These are phyloP conservation scores for Kuraishia piskuri DNA, from an alignment of 805 yeast species.

Conservation along the genomic window DNA sequence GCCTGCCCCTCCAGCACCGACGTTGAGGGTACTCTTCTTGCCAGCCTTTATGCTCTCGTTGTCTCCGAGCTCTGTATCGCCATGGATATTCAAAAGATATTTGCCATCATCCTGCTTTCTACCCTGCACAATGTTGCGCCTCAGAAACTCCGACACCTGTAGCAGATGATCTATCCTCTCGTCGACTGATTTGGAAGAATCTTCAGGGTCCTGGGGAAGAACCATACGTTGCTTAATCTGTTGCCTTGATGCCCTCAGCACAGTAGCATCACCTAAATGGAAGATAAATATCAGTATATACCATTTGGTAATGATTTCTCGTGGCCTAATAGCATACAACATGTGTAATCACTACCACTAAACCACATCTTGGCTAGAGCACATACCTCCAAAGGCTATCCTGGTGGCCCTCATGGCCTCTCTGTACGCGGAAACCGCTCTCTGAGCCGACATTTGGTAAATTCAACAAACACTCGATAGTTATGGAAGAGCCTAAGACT, in stretches of 20 bases:
- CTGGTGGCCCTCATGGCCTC: constrained; percentile 58
- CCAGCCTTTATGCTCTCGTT: constrained; percentile 66
- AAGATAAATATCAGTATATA: not conserved
- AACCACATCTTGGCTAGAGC: not conserved
- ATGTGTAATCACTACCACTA: not conserved
- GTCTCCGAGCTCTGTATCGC: constrained; percentile 83
- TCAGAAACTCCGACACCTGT: constrained; percentile 64
- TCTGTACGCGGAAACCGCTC: constrained; percentile 44
- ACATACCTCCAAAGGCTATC: constrained; percentile 41
- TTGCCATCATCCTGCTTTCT: constrained; percentile 33
- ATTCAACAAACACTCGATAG: no score
- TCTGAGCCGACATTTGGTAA: not conserved
- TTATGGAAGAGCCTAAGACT: no score
- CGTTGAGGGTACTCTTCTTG: constrained; percentile 26
- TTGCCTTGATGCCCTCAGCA: constrained; percentile 50
- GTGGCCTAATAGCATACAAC: not conserved
- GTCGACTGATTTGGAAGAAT: constrained; percentile 36
- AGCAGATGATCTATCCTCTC: constrained; percentile 49
- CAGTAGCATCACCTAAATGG: constrained; percentile 27
- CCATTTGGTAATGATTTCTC: not conserved
- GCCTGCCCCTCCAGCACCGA: constrained; percentile 42
- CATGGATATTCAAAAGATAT: constrained; percentile 61
- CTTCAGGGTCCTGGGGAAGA: constrained; percentile 26
- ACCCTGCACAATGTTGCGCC: constrained; percentile 85
- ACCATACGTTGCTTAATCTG: constrained; percentile 48